phyloP scores from a whole-genome alignment of 345 rosid species.

The Melaleuca quinquenervia region DNA sequence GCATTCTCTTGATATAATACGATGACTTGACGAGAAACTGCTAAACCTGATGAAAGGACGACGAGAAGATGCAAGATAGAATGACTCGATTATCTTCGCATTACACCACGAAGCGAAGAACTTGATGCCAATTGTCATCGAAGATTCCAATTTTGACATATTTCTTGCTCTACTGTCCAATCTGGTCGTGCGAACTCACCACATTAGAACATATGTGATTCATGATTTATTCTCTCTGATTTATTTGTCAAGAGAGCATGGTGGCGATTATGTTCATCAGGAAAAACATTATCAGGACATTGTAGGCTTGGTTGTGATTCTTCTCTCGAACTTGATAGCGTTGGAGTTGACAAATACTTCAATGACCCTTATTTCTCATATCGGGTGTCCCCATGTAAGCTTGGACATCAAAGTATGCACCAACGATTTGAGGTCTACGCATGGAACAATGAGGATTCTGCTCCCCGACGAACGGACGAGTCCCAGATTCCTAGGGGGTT shows the following conservation, averaged over 20 bases:
- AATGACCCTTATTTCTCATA: too few relatives aligned
- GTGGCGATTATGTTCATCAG: not conserved
- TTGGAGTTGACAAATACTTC: too few relatives aligned
- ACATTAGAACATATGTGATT: not conserved
- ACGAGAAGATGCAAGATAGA: not conserved
- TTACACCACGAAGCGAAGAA: not conserved
- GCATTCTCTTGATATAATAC: not conserved
- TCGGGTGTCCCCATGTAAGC: too few relatives aligned
- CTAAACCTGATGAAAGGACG: not conserved
- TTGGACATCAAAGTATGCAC: too few relatives aligned
- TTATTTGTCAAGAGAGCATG: not conserved
- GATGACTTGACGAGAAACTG: not conserved
- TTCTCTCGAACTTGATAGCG: not conserved
- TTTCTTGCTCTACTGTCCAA: not conserved
- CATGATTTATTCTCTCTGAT: not conserved
- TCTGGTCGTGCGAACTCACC: not conserved
- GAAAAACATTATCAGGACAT: not conserved
- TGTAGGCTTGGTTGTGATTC: not conserved
- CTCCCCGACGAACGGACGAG: too few relatives aligned
- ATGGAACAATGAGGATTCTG: too few relatives aligned
- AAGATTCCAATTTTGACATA: not conserved
- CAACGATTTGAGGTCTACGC: too few relatives aligned
- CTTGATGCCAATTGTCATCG: not conserved
- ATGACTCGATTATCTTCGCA: not conserved
- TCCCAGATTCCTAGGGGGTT: too few relatives aligned